These are phyloP conservation scores for Ocimum tenuiflorum DNA, from an alignment of 257 asterid species.

Conservation along the genomic window DNA sequence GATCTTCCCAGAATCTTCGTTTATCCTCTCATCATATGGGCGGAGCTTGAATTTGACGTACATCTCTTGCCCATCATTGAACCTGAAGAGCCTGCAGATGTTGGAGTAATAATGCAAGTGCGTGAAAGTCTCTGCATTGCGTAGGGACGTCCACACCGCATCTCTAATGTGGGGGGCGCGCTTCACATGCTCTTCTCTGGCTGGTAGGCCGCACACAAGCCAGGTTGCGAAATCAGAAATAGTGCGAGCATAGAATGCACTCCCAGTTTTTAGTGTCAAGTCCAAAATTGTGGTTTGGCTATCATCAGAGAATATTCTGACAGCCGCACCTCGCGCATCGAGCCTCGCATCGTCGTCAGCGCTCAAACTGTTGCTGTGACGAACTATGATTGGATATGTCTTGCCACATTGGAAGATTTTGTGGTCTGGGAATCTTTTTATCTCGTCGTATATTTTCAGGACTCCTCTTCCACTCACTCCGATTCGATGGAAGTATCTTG, in stretches of 20 bases:
- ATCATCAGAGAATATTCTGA: conserved; percentile 42
- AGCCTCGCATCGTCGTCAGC: conserved; percentile 81
- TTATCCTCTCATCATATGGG: conserved; percentile 45
- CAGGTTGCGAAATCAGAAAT: conserved; percentile 72
- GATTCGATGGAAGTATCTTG: conserved; percentile 67
- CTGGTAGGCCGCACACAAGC: conserved; percentile 76
- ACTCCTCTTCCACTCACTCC: conserved; percentile 67
- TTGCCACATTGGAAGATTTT: conserved; percentile 48
- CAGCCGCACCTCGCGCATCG: conserved; percentile 76
- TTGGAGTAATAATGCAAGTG: conserved; percentile 74
- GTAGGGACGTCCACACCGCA: conserved; percentile 76
- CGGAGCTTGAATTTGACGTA: conserved; percentile 73
- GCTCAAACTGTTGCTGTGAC: conserved; percentile 81
- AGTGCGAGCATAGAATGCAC: conserved; percentile 72
- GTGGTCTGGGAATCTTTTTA: conserved; percentile 59
- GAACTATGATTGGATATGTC: conserved; percentile 47
- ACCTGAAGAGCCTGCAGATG: conserved; percentile 69
- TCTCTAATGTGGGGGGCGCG: conserved; percentile 61
- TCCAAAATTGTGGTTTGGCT: conserved; percentile 43
- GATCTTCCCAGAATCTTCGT: conserved; percentile 61
- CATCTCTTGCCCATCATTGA: conserved; percentile 68
- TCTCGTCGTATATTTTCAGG: conserved; percentile 41
- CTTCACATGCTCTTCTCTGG: conserved; percentile 74
- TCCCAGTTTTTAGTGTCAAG: conserved; percentile 69
- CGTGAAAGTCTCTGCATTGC: conserved; percentile 49